phyloP scores from a whole-genome alignment of 1,139 yeast genomes.

The Yueomyces sp. region DNA sequence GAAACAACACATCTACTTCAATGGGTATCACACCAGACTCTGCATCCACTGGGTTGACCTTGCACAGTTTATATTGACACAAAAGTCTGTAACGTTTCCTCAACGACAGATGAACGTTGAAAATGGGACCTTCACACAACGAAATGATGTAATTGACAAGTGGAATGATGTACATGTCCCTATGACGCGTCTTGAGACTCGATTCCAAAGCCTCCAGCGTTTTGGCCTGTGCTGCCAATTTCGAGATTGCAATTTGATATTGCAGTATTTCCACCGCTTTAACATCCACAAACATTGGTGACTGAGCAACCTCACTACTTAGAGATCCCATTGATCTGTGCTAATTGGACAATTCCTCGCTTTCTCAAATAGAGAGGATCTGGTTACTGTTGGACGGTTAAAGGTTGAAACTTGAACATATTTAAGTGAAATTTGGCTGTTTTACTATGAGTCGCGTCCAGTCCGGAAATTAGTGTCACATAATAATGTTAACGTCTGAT shows the following conservation, averaged over 20 bases:
- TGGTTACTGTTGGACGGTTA: too few relatives aligned
- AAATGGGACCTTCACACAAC: slow-evolving; percentile 19
- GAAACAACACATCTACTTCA: slow-evolving; percentile 7
- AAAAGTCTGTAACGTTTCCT: slow-evolving; percentile 17
- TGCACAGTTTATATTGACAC: slow-evolving; percentile 14
- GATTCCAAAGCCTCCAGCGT: slow-evolving; percentile 13
- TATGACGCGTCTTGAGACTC: slow-evolving; percentile 10
- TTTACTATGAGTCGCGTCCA: too few relatives aligned
- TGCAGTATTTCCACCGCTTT: slow-evolving; percentile 20
- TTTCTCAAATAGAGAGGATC: too few relatives aligned
- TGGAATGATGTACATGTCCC: slow-evolving; percentile 16
- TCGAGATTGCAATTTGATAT: slow-evolving; percentile 15
- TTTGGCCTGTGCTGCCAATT: slow-evolving; percentile 14
- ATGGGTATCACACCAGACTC: slow-evolving; percentile 7
- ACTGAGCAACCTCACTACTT: background rate
- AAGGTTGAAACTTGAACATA: too few relatives aligned
- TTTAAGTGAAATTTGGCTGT: too few relatives aligned
- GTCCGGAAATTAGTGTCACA: too few relatives aligned
- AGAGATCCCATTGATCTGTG: too few relatives aligned
- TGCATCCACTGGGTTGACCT: slow-evolving; percentile 11
- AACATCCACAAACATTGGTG: slow-evolving; percentile 12
- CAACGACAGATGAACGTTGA: slow-evolving; percentile 17
- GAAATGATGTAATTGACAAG: slow-evolving; percentile 17
- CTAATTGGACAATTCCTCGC: too few relatives aligned
- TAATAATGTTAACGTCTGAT: too few relatives aligned